phyloP scores from a whole-genome alignment of 495 filamentous ascomycete species.

The Podospora pseudoanserina region DNA sequence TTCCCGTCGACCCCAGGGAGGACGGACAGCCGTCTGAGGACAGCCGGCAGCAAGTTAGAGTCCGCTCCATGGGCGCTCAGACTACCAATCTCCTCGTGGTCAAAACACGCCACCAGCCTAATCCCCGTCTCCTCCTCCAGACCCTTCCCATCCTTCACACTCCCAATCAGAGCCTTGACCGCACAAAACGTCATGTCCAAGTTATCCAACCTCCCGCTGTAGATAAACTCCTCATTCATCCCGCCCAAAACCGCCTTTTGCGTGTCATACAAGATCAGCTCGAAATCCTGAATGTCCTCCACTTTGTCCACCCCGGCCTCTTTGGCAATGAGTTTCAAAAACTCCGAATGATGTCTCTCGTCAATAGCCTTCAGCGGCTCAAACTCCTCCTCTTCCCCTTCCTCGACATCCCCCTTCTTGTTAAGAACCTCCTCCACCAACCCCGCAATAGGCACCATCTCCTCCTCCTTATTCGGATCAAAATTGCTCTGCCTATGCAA shows the following conservation, averaged over 20 bases:
- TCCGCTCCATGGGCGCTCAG: constrained; percentile 87
- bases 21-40: constrained; percentile 82
- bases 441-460: constrained; percentile 90
- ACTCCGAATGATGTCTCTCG: constrained; percentile 83
- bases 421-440: constrained; percentile 85
- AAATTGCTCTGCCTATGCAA: constrained; percentile 81
- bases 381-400: constrained; percentile 52
- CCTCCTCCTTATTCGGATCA: constrained; percentile 92
- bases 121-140: constrained; percentile 76
- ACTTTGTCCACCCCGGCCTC: constrained; percentile 61
- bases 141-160: constrained; percentile 52
- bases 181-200: constrained; percentile 92
- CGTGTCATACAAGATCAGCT: constrained; percentile 92
- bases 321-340: constrained; percentile 81
- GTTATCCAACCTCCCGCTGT: constrained; percentile 89
- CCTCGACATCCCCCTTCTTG: constrained; percentile 40
- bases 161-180: constrained; percentile 74
- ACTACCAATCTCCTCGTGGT: constrained; percentile 97
- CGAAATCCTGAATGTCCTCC: constrained; percentile 82
- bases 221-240: constrained; percentile 89
- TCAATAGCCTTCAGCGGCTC: constrained; percentile 69
- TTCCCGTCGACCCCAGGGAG: constrained; percentile 59
- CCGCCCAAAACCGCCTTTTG: constrained; percentile 87
- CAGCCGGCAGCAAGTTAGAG: constrained; percentile 84
- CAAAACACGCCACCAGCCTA: constrained; percentile 86